Evolutionary conservation across 2,329 filamentous ascomycete genomes (phyloP).

Genomic region (Mycosphaerelloides madeirae): DNA sequence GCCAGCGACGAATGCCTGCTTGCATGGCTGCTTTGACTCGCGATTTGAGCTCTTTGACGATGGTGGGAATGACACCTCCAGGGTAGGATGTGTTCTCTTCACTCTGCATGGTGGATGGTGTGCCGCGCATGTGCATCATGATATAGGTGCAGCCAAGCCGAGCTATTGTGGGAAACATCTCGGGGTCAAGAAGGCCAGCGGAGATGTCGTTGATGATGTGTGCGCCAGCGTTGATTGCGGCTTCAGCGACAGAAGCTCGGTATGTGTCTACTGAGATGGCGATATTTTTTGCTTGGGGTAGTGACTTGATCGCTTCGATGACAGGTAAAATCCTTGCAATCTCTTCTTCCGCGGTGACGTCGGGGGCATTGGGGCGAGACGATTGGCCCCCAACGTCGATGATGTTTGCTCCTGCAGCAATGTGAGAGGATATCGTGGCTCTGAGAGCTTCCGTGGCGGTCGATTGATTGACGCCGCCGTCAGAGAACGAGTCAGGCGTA

Average conservation of each 20-base stretch:
- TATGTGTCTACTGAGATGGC: slow-evolving; percentile 91
- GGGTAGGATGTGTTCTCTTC: slow-evolving; percentile 58
- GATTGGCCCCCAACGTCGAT: slow-evolving; percentile 93
- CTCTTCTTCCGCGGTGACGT: slow-evolving; percentile 70
- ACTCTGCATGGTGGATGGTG: slow-evolving; percentile 72
- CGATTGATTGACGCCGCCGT: slow-evolving; percentile 64
- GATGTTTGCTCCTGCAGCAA: slow-evolving; percentile 69
- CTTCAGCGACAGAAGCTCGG: slow-evolving; percentile 73
- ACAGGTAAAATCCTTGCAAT: slow-evolving; percentile 70
- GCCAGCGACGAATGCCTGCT: slow-evolving; percentile 84
- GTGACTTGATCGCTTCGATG: slow-evolving; percentile 65
- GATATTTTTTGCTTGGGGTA: slow-evolving; percentile 59
- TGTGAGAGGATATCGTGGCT: slow-evolving; percentile 56
- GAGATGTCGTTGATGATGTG: slow-evolving; percentile 95
- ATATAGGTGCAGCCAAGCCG: slow-evolving; percentile 71
- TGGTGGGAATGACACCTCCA: slow-evolving; percentile 58
- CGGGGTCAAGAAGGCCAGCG: slow-evolving; percentile 69
- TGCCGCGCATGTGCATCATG: slow-evolving; percentile 93
- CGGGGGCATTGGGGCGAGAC: slow-evolving; percentile 69
- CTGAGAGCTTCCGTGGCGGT: slow-evolving; percentile 48
- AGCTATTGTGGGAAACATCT: slow-evolving; percentile 79
- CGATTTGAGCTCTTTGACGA: slow-evolving; percentile 63
- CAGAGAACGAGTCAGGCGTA: slow-evolving; percentile 95
- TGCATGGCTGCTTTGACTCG: slow-evolving; percentile 71
- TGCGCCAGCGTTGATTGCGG: slow-evolving; percentile 71